Percentiles rank a stretch among this genome's conserved stretches.
These are phyloP conservation scores for Aquilaria malaccensis DNA, from an alignment of 345 rosid genomes.

Conservation along the genomic window DNA sequence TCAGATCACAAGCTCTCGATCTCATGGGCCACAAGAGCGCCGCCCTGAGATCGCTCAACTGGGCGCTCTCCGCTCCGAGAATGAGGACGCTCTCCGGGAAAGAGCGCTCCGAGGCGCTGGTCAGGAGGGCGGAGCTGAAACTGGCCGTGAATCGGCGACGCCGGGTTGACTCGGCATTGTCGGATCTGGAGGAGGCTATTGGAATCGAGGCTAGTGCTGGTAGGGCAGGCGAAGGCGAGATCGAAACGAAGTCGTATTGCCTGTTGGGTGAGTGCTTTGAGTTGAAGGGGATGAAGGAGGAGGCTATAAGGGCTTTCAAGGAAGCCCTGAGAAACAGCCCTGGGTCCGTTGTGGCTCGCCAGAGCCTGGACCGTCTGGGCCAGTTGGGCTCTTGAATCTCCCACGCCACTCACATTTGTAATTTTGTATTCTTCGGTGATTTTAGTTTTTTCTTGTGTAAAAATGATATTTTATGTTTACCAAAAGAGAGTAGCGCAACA, in stretches of 20 bases:
- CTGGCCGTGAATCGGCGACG: constrained; percentile 39
- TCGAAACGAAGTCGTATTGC: constrained; percentile 16
- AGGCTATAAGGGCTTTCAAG: constrained; percentile 24
- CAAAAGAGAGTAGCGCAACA: too few species aligned
- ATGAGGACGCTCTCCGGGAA: constrained; percentile 30
- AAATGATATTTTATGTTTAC: too few species aligned
- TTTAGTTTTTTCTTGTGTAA: too few species aligned
- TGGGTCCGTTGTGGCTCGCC: constrained; percentile 15
- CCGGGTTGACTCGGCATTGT: constrained; percentile 52
- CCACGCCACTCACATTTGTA: too few species aligned
- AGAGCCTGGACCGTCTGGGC: constrained; percentile 14
- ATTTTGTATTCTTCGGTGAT: too few species aligned
- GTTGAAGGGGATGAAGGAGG: constrained; percentile 25
- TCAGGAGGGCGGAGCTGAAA: constrained; percentile 55
- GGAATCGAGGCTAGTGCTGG: too few species aligned
- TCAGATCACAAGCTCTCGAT: constrained; percentile 46
- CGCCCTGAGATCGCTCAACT: constrained; percentile 50
- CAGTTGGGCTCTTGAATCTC: constrained; percentile 10
- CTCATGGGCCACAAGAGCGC: constrained; percentile 43
- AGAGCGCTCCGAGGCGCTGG: constrained; percentile 45
- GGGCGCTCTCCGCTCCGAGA: constrained; percentile 43
- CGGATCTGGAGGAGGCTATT: constrained; percentile 44
- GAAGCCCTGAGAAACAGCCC: constrained; percentile 24
- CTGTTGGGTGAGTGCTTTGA: constrained; percentile 46
- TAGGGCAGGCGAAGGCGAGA: constrained; percentile 19